Conservation (phyloP, 179 eudicot species). For the Beta lomatogona region DNA sequence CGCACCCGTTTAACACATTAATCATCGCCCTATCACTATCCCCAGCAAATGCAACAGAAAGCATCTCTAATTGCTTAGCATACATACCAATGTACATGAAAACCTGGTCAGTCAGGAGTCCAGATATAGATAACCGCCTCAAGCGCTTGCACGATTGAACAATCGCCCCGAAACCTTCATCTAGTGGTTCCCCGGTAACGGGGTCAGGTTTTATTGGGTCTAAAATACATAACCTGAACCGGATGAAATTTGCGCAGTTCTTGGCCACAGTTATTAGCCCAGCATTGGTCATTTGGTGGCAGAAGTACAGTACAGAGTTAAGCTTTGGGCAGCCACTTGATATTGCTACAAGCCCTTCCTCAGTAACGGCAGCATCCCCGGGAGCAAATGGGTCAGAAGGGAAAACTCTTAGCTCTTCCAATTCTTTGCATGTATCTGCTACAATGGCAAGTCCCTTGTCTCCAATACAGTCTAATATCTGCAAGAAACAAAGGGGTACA, state of each 20-base stretch:
- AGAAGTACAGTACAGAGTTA: conserved; percentile 71
- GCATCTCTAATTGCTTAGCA: conserved; percentile 82
- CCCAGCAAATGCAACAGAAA: conserved; percentile 83
- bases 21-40: conserved; percentile 76
- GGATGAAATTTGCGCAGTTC: conserved; percentile 77
- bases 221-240: conserved; percentile 62
- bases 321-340: conserved; percentile 87
- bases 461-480: conserved; percentile 82
- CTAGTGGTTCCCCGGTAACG: conserved; percentile 68
- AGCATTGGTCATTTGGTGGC: conserved; percentile 88
- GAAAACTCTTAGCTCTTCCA: conserved; percentile 84
- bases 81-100: conserved; percentile 86
- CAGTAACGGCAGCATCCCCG: conserved; percentile 63
- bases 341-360: conserved; percentile 80
- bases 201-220: conserved; percentile 70
- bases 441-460: conserved; percentile 72
- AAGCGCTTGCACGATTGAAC: conserved; percentile 71
- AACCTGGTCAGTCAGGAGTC: conserved; percentile 73
- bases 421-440: conserved; percentile 69
- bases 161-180: conserved; percentile 88
- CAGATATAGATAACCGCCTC: conserved; percentile 69
- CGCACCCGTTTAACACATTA: conserved; percentile 77
- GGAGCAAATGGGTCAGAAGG: conserved; percentile 63
- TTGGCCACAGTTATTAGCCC: conserved; percentile 75
- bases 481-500: conserved; percentile 8